A percentile compares a stretch with the other conserved stretches of the same genome.
phyloP scores from a whole-genome alignment of 495 filamentous ascomycete genomes.

The Podospora australis region DNA sequence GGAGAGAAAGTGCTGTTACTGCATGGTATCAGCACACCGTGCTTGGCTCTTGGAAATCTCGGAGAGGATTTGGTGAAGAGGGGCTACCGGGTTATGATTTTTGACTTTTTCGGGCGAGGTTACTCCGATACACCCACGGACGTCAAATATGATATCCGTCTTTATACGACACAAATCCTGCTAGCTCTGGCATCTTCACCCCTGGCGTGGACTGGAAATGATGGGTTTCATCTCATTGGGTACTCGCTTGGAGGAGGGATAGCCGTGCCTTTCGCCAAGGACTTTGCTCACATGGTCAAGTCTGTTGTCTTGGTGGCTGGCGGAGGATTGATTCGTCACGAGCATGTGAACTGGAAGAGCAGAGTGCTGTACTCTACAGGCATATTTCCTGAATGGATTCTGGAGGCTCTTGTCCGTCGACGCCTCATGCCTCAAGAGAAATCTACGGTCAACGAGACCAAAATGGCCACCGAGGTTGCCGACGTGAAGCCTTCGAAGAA shows the following conservation, averaged over 20 bases:
- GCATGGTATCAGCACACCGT: conserved; percentile 76
- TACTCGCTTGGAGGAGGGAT: conserved; percentile 83
- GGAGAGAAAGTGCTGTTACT: conserved; percentile 70
- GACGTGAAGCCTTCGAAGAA: conserved; percentile 8
- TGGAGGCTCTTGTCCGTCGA: conserved; percentile 46
- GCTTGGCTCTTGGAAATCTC: conserved; percentile 56
- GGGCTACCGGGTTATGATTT: conserved; percentile 72
- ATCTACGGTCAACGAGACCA: conserved; percentile 19
- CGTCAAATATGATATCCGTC: conserved; percentile 57
- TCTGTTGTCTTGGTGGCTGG: conserved; percentile 71
- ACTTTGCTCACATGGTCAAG: conserved; percentile 61
- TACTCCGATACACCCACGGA: conserved; percentile 65
- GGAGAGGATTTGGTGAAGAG: conserved; percentile 58
- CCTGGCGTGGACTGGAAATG: conserved; percentile 40
- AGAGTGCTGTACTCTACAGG: conserved; percentile 38
- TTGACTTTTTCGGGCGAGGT: conserved; percentile 76
- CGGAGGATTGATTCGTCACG: conserved; percentile 46
- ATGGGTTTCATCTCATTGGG: conserved; percentile 62
- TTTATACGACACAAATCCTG: conserved; percentile 70
- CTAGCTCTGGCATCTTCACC: conserved; percentile 62
- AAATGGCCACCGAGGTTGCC: conserved; percentile 24
- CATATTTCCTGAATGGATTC: conserved; percentile 46
- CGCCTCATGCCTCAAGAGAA: conserved; percentile 39
- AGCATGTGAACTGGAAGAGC: conserved; percentile 36
- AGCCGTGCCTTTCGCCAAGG: conserved; percentile 60